These are phyloP conservation scores for Pelargonium myrrhifolium DNA, from an alignment of 441 rosid species.

Conservation along the genomic window DNA sequence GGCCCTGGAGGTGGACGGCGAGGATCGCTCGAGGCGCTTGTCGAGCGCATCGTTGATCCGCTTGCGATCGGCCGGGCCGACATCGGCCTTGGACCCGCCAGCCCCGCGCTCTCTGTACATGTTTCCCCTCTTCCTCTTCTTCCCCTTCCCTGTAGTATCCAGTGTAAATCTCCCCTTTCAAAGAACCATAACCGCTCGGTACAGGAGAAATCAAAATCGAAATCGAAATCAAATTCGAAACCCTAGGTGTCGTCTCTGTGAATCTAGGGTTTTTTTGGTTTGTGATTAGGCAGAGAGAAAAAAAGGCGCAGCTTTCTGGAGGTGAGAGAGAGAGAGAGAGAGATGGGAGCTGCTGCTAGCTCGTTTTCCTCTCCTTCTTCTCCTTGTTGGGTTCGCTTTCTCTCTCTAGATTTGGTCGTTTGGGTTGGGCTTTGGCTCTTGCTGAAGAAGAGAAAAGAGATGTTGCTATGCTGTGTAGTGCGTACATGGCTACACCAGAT, in stretches of 20 bases:
- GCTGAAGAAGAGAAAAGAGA: too few relatives aligned
- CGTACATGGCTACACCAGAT: too few relatives aligned
- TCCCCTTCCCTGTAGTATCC: conserved; percentile 10
- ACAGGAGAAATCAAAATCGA: background rate
- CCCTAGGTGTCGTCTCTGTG: background rate
- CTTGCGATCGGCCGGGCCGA: conserved; percentile 43
- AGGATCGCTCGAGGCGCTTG: conserved; percentile 48
- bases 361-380: too few relatives aligned
- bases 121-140: conserved; percentile 7
- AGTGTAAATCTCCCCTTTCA: background rate
- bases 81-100: conserved; percentile 47
- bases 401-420: too few relatives aligned
- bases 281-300: too few relatives aligned
- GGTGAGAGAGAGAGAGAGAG: too few relatives aligned
- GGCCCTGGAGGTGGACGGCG: conserved; percentile 47
- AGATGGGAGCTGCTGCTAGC: too few relatives aligned
- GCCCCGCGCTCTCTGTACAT: conserved; percentile 46
- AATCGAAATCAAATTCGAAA: background rate
- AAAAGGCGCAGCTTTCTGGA: too few relatives aligned
- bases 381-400: too few relatives aligned
- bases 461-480: too few relatives aligned
- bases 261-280: too few relatives aligned
- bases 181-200: background rate
- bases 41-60: conserved; percentile 52
- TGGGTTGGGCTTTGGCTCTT: too few relatives aligned